Percentiles rank a stretch among this genome's conserved stretches.
phyloP scores from a whole-genome alignment of 306 rosid species.

The Cucumis sativus region DNA sequence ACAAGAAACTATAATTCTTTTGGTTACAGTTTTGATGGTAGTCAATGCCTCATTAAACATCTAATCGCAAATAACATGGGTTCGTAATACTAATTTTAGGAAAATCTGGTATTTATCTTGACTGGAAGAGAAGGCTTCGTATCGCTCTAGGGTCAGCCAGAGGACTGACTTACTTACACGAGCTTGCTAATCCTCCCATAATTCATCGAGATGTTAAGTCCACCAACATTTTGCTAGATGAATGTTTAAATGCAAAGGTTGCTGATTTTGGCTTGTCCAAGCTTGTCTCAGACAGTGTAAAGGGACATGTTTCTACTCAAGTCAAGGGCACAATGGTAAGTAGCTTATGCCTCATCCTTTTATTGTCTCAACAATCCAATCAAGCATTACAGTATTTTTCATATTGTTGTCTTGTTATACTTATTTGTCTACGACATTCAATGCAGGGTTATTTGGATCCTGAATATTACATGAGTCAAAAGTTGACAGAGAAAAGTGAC shows the following conservation, averaged over 20 bases:
- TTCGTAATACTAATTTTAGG: conserved; percentile 22
- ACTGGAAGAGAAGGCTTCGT: conserved; percentile 93
- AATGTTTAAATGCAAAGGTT: conserved; percentile 70
- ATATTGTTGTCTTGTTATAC: not conserved
- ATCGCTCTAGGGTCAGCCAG: conserved; percentile 91
- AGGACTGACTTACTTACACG: conserved; percentile 92
- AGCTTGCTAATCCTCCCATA: conserved; percentile 95
- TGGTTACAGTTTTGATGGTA: not conserved
- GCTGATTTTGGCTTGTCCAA: conserved; percentile 96
- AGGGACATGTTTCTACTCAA: conserved; percentile 90
- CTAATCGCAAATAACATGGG: not conserved
- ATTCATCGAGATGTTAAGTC: conserved; percentile 92
- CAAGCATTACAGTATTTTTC: not conserved
- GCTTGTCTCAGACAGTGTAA: conserved; percentile 55
- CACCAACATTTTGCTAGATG: conserved; percentile 71
- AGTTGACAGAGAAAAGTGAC: conserved; percentile 83
- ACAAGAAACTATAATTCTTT: not conserved
- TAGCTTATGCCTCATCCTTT: not conserved
- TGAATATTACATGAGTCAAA: conserved; percentile 86
- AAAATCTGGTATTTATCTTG: conserved; percentile 65
- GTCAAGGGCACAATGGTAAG: conserved; percentile 94
- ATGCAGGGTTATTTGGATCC: conserved; percentile 87
- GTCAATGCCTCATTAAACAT: not conserved
- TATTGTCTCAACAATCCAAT: not conserved
- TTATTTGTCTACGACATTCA: not conserved